These are phyloP conservation scores for Annulohypoxylon truncatum DNA, from an alignment of 2,329 filamentous ascomycete genomes.

Conservation along the genomic window DNA sequence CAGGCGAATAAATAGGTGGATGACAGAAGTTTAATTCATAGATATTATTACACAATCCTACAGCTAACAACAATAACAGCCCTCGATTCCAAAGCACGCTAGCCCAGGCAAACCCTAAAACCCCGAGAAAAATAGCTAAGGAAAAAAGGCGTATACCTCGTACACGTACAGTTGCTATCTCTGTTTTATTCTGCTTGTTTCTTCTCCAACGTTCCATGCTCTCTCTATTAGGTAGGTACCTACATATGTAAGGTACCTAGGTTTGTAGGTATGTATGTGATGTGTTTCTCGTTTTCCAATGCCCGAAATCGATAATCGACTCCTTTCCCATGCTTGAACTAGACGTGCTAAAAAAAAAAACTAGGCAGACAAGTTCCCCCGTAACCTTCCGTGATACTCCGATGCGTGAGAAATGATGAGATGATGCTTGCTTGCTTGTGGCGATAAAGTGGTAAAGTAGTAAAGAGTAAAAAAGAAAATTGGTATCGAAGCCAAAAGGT, in stretches of 20 bases:
- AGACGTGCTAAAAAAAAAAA: too few relatives aligned
- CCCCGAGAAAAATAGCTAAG: neutral
- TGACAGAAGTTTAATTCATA: neutral
- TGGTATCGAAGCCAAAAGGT: neutral
- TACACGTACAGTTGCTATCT: constrained; percentile 18
- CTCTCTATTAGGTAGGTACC: too few relatives aligned
- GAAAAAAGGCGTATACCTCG: constrained; percentile 18
- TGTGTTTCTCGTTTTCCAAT: constrained; percentile 6
- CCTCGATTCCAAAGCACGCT: neutral
- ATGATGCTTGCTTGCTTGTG: neutral
- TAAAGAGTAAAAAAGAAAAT: neutral
- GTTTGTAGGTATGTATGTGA: neutral
- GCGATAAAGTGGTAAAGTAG: neutral
- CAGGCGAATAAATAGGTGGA: neutral
- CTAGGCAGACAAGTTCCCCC: neutral
- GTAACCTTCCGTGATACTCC: neutral
- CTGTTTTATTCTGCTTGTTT: neutral
- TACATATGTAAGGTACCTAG: too few relatives aligned
- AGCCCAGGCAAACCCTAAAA: neutral
- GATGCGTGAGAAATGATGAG: neutral
- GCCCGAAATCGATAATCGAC: neutral
- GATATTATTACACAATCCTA: constrained; percentile 3
- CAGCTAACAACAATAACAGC: neutral
- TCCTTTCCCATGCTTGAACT: neutral
- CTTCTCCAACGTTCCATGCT: neutral